phyloP scores from a whole-genome alignment of 2,329 filamentous ascomycete species.

The Corinectria fuckeliana region DNA sequence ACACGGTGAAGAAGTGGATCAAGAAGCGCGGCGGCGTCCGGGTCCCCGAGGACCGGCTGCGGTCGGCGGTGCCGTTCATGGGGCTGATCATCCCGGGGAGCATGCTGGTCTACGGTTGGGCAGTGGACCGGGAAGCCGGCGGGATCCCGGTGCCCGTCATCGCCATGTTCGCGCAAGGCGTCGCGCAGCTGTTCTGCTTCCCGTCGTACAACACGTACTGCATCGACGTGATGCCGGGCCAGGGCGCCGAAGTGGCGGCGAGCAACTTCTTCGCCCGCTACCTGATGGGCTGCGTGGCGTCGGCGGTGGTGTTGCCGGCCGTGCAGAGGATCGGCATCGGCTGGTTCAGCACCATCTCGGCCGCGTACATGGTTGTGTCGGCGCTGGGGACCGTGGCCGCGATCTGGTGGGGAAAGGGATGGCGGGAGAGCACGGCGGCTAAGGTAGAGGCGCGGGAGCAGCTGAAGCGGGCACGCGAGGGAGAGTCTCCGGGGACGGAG shows the following conservation, averaged over 20 bases:
- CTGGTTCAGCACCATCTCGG: conserved; percentile 76
- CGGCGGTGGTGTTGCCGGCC: conserved; percentile 75
- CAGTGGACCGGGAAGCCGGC: conserved; percentile 55
- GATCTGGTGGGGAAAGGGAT: conserved; percentile 49
- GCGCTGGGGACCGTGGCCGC: conserved; percentile 46
- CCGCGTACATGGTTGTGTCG: conserved; percentile 46
- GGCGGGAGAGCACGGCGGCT: conserved; percentile 47
- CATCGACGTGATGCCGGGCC: conserved; percentile 76
- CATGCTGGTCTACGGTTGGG: conserved; percentile 68
- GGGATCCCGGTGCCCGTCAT: conserved; percentile 69
- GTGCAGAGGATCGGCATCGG: conserved; percentile 79
- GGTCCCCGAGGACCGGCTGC: conserved; percentile 72
- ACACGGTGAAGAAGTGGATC: conserved; percentile 70
- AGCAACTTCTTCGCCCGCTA: conserved; percentile 84
- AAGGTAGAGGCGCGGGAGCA: conserved; percentile 20
- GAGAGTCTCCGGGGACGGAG: conserved; percentile 10
- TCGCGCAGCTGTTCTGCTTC: conserved; percentile 78
- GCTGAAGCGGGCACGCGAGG: conserved; percentile 9
- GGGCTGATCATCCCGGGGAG: conserved; percentile 64
- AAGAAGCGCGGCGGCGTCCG: conserved; percentile 62
- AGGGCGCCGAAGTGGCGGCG: conserved; percentile 76
- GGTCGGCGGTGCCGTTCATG: conserved; percentile 63
- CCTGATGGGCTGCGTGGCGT: conserved; percentile 73
- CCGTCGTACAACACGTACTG: conserved; percentile 81
- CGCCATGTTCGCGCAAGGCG: conserved; percentile 76